phyloP scores from a whole-genome alignment of 1,284 basidiomycete genomes.

The Flammula alnicola region DNA sequence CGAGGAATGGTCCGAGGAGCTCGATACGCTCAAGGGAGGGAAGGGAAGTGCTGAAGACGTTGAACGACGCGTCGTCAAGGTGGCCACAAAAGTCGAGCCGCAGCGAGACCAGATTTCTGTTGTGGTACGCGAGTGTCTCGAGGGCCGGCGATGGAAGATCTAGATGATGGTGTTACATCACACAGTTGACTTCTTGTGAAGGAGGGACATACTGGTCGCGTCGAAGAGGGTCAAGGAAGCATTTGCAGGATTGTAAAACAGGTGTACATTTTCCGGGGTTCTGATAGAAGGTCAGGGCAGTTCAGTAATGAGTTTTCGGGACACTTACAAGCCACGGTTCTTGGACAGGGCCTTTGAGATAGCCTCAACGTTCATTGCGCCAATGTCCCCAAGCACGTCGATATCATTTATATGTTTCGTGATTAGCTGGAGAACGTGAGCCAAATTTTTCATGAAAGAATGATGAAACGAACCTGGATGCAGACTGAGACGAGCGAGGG shows the following conservation, averaged over 20 bases:
- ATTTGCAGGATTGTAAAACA: conserved; percentile 85
- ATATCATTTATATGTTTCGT: conserved; percentile 89
- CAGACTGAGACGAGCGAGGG: conserved; percentile 78
- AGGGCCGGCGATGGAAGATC: conserved; percentile 74
- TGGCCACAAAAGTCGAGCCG: conserved; percentile 90
- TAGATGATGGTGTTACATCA: conserved; percentile 34
- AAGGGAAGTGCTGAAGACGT: conserved; percentile 68
- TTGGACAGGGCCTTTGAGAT: conserved; percentile 87
- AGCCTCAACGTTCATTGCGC: conserved; percentile 78
- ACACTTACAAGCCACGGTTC: conserved; percentile 80
- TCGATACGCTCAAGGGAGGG: conserved; percentile 73
- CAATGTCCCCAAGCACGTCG: conserved; percentile 89
- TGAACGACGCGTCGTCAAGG: conserved; percentile 73
- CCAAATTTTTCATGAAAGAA: not conserved
- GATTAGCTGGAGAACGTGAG: conserved; percentile 62
- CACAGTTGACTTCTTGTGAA: not conserved
- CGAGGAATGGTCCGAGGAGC: conserved; percentile 90
- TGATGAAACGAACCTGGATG: conserved; percentile 60
- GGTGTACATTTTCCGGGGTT: conserved; percentile 74
- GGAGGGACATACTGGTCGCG: conserved; percentile 74
- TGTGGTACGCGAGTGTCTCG: conserved; percentile 72
- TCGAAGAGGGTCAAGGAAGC: conserved; percentile 83
- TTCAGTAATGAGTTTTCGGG: not conserved
- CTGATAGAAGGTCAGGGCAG: conserved; percentile 37
- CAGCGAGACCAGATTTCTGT: conserved; percentile 78